A percentile compares a stretch with the other conserved stretches of the same genome.
phyloP scores from a whole-genome alignment of 352 stramenopile species.

The Globisporangium irregulare region DNA sequence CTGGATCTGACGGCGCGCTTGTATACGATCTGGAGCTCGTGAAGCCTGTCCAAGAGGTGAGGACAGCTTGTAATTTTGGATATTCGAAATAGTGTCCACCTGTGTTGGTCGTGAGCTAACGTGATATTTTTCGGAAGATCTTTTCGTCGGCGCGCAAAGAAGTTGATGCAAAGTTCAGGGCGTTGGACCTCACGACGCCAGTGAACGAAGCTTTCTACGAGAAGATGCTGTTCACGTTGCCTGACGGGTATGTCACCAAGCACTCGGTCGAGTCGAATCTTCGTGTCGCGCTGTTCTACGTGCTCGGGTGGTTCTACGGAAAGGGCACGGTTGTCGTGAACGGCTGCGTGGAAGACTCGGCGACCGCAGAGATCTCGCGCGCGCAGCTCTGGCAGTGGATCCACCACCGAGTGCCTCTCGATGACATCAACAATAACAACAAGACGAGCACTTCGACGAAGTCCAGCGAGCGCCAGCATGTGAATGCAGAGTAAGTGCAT shows the following conservation, averaged over 20 bases:
- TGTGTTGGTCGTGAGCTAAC: neutral
- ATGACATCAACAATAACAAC: constrained; percentile 6
- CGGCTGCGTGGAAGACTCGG: constrained; percentile 93
- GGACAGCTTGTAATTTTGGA: neutral
- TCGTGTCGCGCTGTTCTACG: constrained; percentile 88
- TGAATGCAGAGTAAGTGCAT: constrained; percentile 37
- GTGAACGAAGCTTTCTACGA: constrained; percentile 38
- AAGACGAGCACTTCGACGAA: neutral
- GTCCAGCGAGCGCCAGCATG: constrained; percentile 3
- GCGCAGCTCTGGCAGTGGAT: constrained; percentile 91
- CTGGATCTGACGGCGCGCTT: constrained; percentile 93
- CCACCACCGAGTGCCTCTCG: constrained; percentile 48
- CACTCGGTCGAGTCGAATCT: constrained; percentile 84
- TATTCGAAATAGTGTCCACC: neutral
- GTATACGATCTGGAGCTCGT: constrained; percentile 93
- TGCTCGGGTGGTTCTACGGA: constrained; percentile 89
- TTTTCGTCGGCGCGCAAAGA: constrained; percentile 13
- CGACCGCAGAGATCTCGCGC: constrained; percentile 93
- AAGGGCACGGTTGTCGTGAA: constrained; percentile 90
- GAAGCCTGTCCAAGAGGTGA: constrained; percentile 39
- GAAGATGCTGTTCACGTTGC: constrained; percentile 49
- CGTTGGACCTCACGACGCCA: neutral
- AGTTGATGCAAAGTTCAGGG: constrained; percentile 1
- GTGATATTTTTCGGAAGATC: neutral
- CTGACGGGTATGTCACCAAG: constrained; percentile 65